phyloP scores from a whole-genome alignment of 345 rosid species.

The Trapa bicornis region DNA sequence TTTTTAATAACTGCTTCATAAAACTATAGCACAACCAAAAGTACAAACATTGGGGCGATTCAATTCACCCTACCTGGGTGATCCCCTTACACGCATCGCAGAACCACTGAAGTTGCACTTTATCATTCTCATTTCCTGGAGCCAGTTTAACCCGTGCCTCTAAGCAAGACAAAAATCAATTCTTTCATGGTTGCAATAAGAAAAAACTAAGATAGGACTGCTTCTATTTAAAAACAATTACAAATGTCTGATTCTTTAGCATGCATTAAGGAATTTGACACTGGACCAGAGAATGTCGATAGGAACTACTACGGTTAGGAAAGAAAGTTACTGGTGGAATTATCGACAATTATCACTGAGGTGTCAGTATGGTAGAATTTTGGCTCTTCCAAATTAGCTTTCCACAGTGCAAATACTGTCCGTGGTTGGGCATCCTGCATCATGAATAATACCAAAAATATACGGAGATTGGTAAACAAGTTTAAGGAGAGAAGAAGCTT shows the following conservation, averaged over 20 bases:
- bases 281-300: background rate
- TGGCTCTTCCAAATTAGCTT: constrained; percentile 72
- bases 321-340: constrained; percentile 51
- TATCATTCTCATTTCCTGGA: constrained; percentile 60
- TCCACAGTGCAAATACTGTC: constrained; percentile 65
- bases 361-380: constrained; percentile 60
- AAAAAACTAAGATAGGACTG: background rate
- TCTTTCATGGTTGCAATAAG: background rate
- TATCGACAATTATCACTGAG: constrained; percentile 63
- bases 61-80: constrained; percentile 44
- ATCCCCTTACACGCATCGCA: constrained; percentile 96
- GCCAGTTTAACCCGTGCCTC: constrained; percentile 71
- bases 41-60: background rate
- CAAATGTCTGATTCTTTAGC: background rate
- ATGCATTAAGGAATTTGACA: background rate
- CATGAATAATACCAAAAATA: background rate
- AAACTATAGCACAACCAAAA: background rate
- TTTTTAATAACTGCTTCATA: background rate
- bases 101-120: constrained; percentile 68
- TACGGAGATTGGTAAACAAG: background rate
- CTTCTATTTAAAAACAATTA: background rate
- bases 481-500: background rate
- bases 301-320: constrained; percentile 3
- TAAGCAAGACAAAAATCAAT: constrained; percentile 18
- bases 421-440: constrained; percentile 88